Percentiles rank a stretch among this genome's conserved stretches.
phyloP scores from a whole-genome alignment of 2,329 filamentous ascomycete genomes.

The Botrytis fragariae region DNA sequence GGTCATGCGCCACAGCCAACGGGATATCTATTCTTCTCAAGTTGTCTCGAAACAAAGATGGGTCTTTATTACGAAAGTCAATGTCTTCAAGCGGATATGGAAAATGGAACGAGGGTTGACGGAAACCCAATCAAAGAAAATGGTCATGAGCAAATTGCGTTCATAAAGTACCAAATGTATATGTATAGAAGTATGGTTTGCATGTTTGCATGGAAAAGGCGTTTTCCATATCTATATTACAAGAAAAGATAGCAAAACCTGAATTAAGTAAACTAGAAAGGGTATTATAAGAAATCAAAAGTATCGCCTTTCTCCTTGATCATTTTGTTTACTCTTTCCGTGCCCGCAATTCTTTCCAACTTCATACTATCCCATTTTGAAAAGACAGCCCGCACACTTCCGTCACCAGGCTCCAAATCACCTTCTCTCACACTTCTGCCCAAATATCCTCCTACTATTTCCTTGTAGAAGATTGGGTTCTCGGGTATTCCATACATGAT shows the following conservation, averaged over 20 bases:
- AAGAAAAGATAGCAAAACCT: background rate
- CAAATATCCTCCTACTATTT: conserved; percentile 69
- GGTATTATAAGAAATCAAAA: conserved; percentile 81
- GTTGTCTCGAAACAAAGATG: conserved; percentile 81
- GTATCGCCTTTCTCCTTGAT: conserved; percentile 80
- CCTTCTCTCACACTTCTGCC: conserved; percentile 56
- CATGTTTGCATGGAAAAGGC: conserved; percentile 20
- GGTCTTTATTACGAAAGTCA: conserved; percentile 72
- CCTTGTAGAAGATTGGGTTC: conserved; percentile 77
- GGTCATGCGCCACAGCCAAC: conserved; percentile 86
- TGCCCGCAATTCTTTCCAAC: conserved; percentile 84
- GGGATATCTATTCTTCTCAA: conserved; percentile 74
- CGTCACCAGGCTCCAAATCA: conserved; percentile 56
- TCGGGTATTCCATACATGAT: conserved; percentile 89
- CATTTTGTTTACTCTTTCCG: conserved; percentile 78
- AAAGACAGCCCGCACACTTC: conserved; percentile 65
- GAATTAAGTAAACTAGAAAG: conserved; percentile 8
- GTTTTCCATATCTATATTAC: conserved; percentile 18
- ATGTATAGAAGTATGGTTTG: conserved; percentile 19
- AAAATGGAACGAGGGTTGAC: conserved; percentile 62
- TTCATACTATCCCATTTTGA: conserved; percentile 87
- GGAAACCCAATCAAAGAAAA: conserved; percentile 82
- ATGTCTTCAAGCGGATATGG: conserved; percentile 72
- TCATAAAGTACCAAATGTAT: conserved; percentile 50
- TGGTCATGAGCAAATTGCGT: conserved; percentile 92